Evolutionary conservation across 805 yeast genomes (phyloP).

Genomic region (Kazachstania taianensis): DNA sequence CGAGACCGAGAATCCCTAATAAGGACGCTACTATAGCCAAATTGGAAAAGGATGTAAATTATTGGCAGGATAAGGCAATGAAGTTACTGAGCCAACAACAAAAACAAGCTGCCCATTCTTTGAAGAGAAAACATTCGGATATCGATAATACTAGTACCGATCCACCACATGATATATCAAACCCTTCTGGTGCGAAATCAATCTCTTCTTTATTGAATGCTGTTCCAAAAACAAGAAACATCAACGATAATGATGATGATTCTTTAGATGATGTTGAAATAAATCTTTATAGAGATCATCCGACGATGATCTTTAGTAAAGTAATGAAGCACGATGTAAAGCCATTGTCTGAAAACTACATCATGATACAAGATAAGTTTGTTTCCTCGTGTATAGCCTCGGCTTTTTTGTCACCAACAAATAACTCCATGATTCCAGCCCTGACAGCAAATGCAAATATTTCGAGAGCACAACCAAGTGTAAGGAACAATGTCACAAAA

Average conservation of each 20-base stretch:
- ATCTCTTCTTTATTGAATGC: neutral
- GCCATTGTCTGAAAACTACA: conserved; percentile 26
- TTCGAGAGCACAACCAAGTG: conserved; percentile 20
- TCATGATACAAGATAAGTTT: conserved; percentile 24
- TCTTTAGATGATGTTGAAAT: conserved; percentile 11
- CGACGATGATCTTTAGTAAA: conserved; percentile 24
- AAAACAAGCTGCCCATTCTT: neutral
- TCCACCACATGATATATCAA: neutral
- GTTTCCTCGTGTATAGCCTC: conserved; percentile 23
- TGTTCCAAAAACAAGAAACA: conserved; percentile 4
- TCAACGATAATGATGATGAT: conserved; percentile 4
- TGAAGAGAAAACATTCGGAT: conserved; percentile 1
- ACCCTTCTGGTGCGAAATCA: neutral
- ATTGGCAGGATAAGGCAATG: conserved; percentile 25
- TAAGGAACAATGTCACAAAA: conserved; percentile 14
- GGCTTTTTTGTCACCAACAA: conserved; percentile 20
- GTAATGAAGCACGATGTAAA: conserved; percentile 27
- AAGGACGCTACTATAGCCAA: conserved; percentile 28
- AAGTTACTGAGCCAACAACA: conserved; percentile 7
- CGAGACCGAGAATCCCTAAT: conserved; percentile 28
- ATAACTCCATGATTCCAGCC: conserved; percentile 25
- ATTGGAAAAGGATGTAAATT: conserved; percentile 24
- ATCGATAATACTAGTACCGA: neutral
- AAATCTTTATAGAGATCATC: conserved; percentile 21
- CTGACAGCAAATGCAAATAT: conserved; percentile 20